Base-by-base conservation (phyloP, 202 grass and related monocot genomes). In the Schoenoplectus tabernaemontani region DNA sequence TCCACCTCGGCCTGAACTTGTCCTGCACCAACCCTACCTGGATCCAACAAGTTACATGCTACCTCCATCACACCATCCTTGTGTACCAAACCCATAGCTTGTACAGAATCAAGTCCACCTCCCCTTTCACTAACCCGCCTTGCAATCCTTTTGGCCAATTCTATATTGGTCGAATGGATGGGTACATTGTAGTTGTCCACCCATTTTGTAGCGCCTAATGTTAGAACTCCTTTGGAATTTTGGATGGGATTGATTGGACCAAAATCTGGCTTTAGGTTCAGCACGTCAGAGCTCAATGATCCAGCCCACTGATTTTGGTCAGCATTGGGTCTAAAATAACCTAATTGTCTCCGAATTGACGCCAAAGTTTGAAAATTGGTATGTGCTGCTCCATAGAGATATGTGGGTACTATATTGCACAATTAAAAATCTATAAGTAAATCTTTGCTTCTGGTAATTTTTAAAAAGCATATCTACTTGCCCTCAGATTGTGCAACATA, bases 341-440 rank as follows among this genome's bases (percentile, higher is more conserved):
- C 89, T 1, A 96, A 85, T 23, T 90, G 87, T 66, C 89, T 81
- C 19, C 93, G 51, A 38, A 88, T 39, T 64, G 81, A 71, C 64
- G 79, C 82, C 5, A 79, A 78, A 16, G 87, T 50, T 68, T 78
- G 89, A 42, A 85, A 57, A 1, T 24, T 79, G 5, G 78, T 60
- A 79, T 90, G 85, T 17, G 87, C 89, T 76, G 87, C 89, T 39
- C 56, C 93, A 60, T 96, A 96, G 2, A 90, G 76, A 71, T 90
- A 96, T 12, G 89, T 83, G 2, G 89, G 93, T 12, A 96, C 93
- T 96, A 78, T 79, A 85, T 42, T 84, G 39, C 28, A 84, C 39
- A 78, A 78, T 53, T 53, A 34, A 74, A 53, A 28, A 53, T 19
- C 7, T 3, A 53, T 15, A 53, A 8, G 46, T 74, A 74, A 51